These are phyloP conservation scores for Pseudocercospora macadamiae DNA, from an alignment of 2,329 filamentous ascomycete genomes.

Conservation along the genomic window DNA sequence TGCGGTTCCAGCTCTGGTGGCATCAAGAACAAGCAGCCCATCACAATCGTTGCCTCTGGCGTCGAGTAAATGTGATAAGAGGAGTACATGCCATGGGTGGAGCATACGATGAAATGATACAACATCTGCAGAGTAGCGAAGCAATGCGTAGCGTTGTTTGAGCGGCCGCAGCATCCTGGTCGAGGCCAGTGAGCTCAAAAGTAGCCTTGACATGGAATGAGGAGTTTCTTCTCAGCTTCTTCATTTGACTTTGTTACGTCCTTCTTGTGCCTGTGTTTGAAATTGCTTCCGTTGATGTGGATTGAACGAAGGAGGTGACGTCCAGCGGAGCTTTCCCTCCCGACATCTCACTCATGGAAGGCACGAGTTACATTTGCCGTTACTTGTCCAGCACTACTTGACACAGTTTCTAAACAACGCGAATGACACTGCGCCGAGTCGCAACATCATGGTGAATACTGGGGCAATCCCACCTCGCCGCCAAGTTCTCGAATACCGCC, in stretches of 20 bases:
- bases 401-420: no score
- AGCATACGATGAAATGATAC: constrained; percentile 11
- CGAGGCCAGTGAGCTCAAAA: constrained; percentile 19
- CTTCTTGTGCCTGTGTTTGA: no score
- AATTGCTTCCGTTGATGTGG: no score
- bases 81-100: not conserved
- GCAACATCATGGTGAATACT: no score
- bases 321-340: no score
- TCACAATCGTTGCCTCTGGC: constrained; percentile 54
- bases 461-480: no score
- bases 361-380: no score
- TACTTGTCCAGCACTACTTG: no score
- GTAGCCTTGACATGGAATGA: constrained; percentile 23
- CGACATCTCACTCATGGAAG: no score
- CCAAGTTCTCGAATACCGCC: no score
- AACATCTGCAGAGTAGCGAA: constrained; percentile 11
- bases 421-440: no score
- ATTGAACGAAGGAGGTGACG: no score
- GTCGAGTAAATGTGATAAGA: constrained; percentile 31
- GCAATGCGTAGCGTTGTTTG: constrained; percentile 2
- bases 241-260: not conserved
- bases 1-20: constrained; percentile 58
- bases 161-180: constrained; percentile 9
- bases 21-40: constrained; percentile 6
- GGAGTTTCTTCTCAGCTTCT: constrained; percentile 8